Percentiles rank a stretch among this genome's conserved stretches.
Evolutionary conservation across 2,329 filamentous ascomycete species (phyloP).

Genomic region (Neofusicoccum sp.): DNA sequence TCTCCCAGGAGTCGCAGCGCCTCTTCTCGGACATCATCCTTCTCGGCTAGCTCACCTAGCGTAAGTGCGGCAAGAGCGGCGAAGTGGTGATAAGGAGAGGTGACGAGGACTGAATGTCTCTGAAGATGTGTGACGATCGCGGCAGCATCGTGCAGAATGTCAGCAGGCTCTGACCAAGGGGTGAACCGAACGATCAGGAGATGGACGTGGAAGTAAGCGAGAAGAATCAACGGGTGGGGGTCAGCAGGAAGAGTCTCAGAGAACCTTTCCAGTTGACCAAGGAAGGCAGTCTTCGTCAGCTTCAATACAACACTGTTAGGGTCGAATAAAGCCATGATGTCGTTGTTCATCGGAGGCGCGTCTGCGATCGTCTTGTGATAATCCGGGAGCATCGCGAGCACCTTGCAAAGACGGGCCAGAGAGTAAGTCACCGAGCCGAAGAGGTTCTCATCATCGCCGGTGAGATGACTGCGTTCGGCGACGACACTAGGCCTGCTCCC

Average conservation of each 20-base stretch:
- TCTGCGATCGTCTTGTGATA: slow-evolving; percentile 32
- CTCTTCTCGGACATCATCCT: slow-evolving; percentile 39
- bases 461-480: slow-evolving; percentile 33
- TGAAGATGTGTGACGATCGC: slow-evolving; percentile 34
- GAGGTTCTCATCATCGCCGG: slow-evolving; percentile 11
- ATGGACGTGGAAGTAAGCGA: slow-evolving; percentile 41
- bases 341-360: slow-evolving; percentile 26
- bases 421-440: slow-evolving; percentile 32
- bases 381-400: slow-evolving; percentile 32
- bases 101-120: slow-evolving; percentile 28
- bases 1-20: slow-evolving; percentile 40
- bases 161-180: slow-evolving; percentile 29
- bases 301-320: slow-evolving; percentile 28
- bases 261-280: slow-evolving; percentile 35
- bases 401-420: slow-evolving; percentile 35
- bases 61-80: slow-evolving; percentile 39
- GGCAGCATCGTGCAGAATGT: slow-evolving; percentile 33
- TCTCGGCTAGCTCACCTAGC: slow-evolving; percentile 37
- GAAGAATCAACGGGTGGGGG: slow-evolving; percentile 34
- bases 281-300: slow-evolving; percentile 32
- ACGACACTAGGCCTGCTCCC: slow-evolving; percentile 38
- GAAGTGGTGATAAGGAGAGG: slow-evolving; percentile 40
- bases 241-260: slow-evolving; percentile 33
- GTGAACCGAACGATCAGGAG: slow-evolving; percentile 36
- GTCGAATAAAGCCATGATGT: slow-evolving; percentile 29